Percentiles rank a stretch among this genome's conserved stretches.
Conservation (phyloP, 2,329 filamentous ascomycete genomes). For the Sporothrix phasma region DNA sequence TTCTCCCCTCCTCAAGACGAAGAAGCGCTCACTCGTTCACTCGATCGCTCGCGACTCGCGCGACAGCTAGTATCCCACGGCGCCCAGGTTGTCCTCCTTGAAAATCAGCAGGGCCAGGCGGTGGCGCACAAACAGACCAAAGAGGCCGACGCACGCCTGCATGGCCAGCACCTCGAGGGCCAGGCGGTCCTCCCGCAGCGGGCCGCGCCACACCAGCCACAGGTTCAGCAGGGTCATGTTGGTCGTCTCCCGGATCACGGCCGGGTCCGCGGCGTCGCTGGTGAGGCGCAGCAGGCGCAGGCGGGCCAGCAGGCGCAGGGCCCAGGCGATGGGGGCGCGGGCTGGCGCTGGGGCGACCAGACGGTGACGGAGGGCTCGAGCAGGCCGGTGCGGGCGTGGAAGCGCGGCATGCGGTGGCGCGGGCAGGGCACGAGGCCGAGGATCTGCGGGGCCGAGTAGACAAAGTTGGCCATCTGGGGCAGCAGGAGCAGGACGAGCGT, state of each 20-base stretch:
- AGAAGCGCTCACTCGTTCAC: neutral
- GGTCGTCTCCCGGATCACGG: constrained; percentile 65
- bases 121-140: constrained; percentile 79
- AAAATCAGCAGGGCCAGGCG: constrained; percentile 80
- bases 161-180: constrained; percentile 70
- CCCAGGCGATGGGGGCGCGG: constrained; percentile 51
- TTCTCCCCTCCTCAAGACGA: neutral
- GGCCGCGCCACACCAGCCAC: constrained; percentile 92
- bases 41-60: neutral
- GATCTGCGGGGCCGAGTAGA: constrained; percentile 86
- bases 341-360: constrained; percentile 59
- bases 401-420: constrained; percentile 79
- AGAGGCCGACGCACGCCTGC: constrained; percentile 65
- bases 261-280: constrained; percentile 56
- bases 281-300: constrained; percentile 60
- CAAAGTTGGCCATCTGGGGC: constrained; percentile 92
- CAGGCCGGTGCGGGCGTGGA: constrained; percentile 75
- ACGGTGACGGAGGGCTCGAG: constrained; percentile 78
- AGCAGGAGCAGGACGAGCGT: constrained; percentile 83
- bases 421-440: constrained; percentile 87
- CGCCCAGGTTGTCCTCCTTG: constrained; percentile 68
- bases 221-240: constrained; percentile 93
- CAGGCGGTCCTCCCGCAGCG: constrained; percentile 76
- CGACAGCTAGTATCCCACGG: neutral
- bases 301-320: constrained; percentile 57